Conservation (phyloP, 805 yeast genomes). For the Pichia manshurica region DNA sequence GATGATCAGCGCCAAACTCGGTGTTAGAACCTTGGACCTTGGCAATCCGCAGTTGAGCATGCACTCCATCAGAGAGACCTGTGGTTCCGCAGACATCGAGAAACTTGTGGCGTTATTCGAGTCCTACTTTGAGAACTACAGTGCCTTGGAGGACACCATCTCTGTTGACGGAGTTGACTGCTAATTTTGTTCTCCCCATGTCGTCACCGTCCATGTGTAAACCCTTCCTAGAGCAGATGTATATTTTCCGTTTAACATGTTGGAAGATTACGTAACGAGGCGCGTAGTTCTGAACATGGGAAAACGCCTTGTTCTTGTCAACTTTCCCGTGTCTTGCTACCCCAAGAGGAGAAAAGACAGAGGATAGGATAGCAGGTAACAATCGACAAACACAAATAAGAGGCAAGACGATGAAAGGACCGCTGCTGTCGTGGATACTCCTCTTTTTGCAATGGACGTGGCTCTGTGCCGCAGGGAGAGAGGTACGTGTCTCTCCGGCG, state of each 20-base stretch:
- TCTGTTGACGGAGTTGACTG: slow-evolving; percentile 5
- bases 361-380: no score
- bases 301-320: neutral
- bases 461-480: neutral
- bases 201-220: no score
- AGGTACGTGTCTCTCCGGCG: slow-evolving; percentile 20
- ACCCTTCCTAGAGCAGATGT: no score
- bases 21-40: slow-evolving; percentile 79
- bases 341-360: neutral
- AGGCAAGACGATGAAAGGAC: neutral
- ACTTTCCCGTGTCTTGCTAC: neutral
- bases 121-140: slow-evolving; percentile 49
- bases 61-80: slow-evolving; percentile 93
- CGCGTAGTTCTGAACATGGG: neutral
- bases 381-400: no score
- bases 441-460: neutral
- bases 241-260: no score
- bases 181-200: neutral
- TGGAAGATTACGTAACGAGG: no score
- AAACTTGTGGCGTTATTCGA: slow-evolving; percentile 56
- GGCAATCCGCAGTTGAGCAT: slow-evolving; percentile 90
- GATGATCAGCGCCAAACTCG: slow-evolving; percentile 78
- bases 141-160: slow-evolving; percentile 33
- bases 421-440: neutral
- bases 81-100: slow-evolving; percentile 70